Conservation (phyloP, 495 filamentous ascomycete species). For the Coniosporium apollinis region DNA sequence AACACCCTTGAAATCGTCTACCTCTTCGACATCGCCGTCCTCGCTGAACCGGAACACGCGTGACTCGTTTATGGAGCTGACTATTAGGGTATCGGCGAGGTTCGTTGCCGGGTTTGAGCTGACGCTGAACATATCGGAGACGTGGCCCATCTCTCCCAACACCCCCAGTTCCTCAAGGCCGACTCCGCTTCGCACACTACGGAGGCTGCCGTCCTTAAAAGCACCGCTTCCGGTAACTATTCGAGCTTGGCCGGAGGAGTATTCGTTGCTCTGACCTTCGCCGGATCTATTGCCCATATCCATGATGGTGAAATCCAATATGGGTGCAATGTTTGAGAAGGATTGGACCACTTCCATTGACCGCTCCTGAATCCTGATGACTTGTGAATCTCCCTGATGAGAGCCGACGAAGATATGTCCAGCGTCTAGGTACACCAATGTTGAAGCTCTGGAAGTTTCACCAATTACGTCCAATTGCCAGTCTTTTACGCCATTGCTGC, state of each 20-base stretch:
- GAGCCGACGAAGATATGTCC: constrained; percentile 74
- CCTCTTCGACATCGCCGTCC: constrained; percentile 70
- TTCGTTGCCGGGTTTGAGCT: constrained; percentile 31
- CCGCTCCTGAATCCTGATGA: constrained; percentile 44
- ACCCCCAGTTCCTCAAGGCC: constrained; percentile 79
- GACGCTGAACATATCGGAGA: constrained; percentile 51
- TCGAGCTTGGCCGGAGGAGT: constrained; percentile 83
- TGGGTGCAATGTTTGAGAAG: constrained; percentile 71
- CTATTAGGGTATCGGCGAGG: constrained; percentile 51
- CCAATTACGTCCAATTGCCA: constrained; percentile 56
- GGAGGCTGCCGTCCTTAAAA: constrained; percentile 66
- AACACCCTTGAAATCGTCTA: constrained; percentile 56
- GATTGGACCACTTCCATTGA: constrained; percentile 55
- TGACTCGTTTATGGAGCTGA: constrained; percentile 72
- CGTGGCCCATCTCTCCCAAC: constrained; percentile 61
- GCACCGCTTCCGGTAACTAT: constrained; percentile 87
- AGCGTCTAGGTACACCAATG: constrained; percentile 62
- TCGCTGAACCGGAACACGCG: constrained; percentile 61
- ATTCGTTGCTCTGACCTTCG: constrained; percentile 69
- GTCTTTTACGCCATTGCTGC: constrained; percentile 40
- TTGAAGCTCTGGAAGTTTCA: constrained; percentile 52
- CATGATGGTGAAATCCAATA: constrained; percentile 87
- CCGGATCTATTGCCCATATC: constrained; percentile 73
- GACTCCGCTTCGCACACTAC: constrained; percentile 84
- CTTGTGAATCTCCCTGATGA: constrained; percentile 80